A percentile compares a stretch with the other conserved stretches of the same genome.
phyloP scores from a whole-genome alignment of 179 eudicot species.

The Drosera spatulata region DNA sequence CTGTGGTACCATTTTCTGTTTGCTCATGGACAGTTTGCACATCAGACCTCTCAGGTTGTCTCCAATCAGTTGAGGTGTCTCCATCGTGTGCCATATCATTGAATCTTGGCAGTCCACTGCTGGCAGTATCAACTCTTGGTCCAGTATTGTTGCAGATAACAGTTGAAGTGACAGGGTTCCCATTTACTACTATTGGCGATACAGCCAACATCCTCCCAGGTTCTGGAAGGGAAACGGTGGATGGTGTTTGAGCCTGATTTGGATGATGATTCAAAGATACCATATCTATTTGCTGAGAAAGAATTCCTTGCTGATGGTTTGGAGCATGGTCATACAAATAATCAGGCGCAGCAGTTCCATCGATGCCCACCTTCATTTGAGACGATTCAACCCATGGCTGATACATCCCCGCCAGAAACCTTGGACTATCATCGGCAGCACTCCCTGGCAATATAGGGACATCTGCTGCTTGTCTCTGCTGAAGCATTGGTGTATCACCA shows the following conservation, averaged over 20 bases:
- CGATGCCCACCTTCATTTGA: slow-evolving; percentile 31
- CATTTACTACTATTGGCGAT: slow-evolving; percentile 16
- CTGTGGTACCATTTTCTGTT: slow-evolving; percentile 12
- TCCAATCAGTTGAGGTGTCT: slow-evolving; percentile 15
- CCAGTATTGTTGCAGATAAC: slow-evolving; percentile 16
- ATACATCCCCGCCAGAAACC: slow-evolving; percentile 44
- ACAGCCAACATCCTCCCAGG: slow-evolving; percentile 17
- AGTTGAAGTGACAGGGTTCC: slow-evolving; percentile 16
- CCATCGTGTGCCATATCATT: slow-evolving; percentile 22
- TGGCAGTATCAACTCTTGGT: slow-evolving; percentile 17
- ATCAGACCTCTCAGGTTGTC: slow-evolving; percentile 15
- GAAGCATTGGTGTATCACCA: slow-evolving; percentile 23
- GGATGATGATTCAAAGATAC: slow-evolving; percentile 25
- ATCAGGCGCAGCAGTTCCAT: slow-evolving; percentile 41
- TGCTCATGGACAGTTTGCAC: slow-evolving; percentile 8
- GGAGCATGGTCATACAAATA: slow-evolving; percentile 28
- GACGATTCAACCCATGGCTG: slow-evolving; percentile 58
- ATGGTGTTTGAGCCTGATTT: slow-evolving; percentile 18
- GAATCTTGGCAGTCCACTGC: slow-evolving; percentile 14
- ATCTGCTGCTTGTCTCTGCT: slow-evolving; percentile 20
- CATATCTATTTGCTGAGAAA: slow-evolving; percentile 27
- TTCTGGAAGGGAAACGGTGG: slow-evolving; percentile 11
- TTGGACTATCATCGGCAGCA: slow-evolving; percentile 45
- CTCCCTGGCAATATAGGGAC: slow-evolving; percentile 38
- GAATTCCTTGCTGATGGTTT: slow-evolving; percentile 19